A percentile compares a stretch with the other conserved stretches of the same genome.
Evolutionary conservation across 1,284 basidiomycete genomes (phyloP).

Genomic region (Moniliophthora roreri): DNA sequence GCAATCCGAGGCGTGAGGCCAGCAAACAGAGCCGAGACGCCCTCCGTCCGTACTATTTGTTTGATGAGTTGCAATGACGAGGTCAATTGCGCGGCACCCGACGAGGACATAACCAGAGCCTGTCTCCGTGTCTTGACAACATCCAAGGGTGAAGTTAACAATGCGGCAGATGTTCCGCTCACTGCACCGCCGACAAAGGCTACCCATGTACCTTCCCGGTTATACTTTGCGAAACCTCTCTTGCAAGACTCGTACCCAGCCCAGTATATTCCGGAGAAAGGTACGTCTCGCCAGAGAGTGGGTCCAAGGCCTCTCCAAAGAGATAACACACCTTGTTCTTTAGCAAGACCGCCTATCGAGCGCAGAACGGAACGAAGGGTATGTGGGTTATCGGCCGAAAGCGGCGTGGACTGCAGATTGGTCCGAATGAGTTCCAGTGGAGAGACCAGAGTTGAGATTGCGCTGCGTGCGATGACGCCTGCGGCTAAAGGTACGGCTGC

Average conservation of each 20-base stretch:
- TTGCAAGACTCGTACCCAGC: conserved; percentile 74
- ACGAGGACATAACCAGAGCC: conserved; percentile 60
- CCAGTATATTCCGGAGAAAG: conserved; percentile 95
- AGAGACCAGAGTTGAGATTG: conserved; percentile 80
- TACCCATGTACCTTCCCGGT: conserved; percentile 64
- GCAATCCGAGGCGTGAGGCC: conserved; percentile 87
- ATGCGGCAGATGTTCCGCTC: conserved; percentile 81
- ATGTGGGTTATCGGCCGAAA: conserved; percentile 64
- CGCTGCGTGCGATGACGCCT: conserved; percentile 80
- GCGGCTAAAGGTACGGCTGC: conserved; percentile 77
- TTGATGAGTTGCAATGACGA: conserved; percentile 59
- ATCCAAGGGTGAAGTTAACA: conserved; percentile 94
- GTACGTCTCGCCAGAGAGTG: conserved; percentile 96
- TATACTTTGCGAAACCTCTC: conserved; percentile 45
- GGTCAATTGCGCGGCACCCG: conserved; percentile 26
- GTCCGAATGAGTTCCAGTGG: conserved; percentile 95
- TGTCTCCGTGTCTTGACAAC: conserved; percentile 95
- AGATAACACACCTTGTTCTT: conserved; percentile 62
- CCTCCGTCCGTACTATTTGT: conserved; percentile 80
- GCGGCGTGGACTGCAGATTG: conserved; percentile 86
- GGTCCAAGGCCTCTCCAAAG: conserved; percentile 92
- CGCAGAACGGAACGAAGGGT: conserved; percentile 70
- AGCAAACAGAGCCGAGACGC: conserved; percentile 76
- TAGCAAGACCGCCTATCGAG: conserved; percentile 63
- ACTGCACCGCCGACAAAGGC: conserved; percentile 84